Evolutionary conservation across 2,329 filamentous ascomycete genomes (phyloP).

Genomic region (Mycosphaerella arachidis): DNA sequence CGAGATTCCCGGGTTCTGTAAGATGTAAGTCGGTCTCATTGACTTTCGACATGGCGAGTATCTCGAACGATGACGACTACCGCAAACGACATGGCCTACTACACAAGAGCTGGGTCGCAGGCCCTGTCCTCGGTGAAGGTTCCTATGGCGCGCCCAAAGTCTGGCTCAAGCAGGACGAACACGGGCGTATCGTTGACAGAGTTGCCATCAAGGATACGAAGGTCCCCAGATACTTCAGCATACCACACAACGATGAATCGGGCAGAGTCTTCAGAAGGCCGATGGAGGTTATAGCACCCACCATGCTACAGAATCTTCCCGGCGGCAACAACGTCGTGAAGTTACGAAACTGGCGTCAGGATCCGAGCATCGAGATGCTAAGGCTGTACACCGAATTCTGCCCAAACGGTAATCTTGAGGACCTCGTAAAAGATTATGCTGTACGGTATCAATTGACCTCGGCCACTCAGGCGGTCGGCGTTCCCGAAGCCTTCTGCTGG

Average conservation of each 20-base stretch:
- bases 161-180: neutral
- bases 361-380: neutral
- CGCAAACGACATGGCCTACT: neutral
- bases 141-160: neutral
- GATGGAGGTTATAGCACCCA: neutral
- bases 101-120: neutral
- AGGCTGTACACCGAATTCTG: neutral
- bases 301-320: neutral
- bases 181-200: neutral
- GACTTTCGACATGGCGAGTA: neutral
- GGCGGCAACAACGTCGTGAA: neutral
- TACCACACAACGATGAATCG: neutral
- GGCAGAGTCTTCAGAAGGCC: neutral
- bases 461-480: neutral
- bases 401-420: neutral
- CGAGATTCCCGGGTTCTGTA: no score
- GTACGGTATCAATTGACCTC: neutral
- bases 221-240: neutral
- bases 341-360: neutral
- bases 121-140: neutral
- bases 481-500: constrained; percentile 11
- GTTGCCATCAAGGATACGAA: neutral
- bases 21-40: neutral
- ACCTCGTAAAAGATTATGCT: neutral
- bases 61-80: neutral